Conservation (phyloP, 495 filamentous ascomycete genomes). For the Gamarada debralockiae region DNA sequence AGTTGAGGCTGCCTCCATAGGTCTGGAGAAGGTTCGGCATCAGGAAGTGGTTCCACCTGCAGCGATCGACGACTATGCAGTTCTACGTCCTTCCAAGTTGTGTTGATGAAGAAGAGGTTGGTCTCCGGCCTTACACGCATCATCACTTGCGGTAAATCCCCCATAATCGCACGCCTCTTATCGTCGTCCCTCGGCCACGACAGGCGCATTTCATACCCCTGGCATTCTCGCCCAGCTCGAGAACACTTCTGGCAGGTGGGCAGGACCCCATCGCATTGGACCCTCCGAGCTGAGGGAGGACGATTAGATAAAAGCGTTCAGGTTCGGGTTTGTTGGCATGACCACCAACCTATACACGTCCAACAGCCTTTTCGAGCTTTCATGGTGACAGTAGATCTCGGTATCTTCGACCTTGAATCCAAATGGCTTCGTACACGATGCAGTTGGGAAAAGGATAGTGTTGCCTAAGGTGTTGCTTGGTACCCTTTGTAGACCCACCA, state of each 20-base stretch:
- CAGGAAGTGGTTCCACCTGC: neutral
- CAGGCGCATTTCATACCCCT: slow-evolving; percentile 26
- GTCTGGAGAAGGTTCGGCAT: neutral
- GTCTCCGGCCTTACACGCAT: neutral
- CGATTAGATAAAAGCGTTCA: slow-evolving; percentile 8
- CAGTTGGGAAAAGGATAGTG: neutral
- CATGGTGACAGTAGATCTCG: slow-evolving; percentile 6
- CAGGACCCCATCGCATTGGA: slow-evolving; percentile 21
- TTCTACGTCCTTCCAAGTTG: slow-evolving; percentile 24
- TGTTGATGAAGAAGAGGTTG: slow-evolving; percentile 21
- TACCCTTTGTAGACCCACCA: slow-evolving; percentile 7
- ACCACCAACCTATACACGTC: slow-evolving; percentile 26
- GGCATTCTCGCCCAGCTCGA: slow-evolving; percentile 19
- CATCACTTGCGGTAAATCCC: slow-evolving; percentile 9
- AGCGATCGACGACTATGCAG: slow-evolving; percentile 18
- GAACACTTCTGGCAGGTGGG: slow-evolving; percentile 21
- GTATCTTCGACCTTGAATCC: slow-evolving; percentile 4
- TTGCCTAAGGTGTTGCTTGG: neutral
- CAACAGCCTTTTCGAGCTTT: slow-evolving; percentile 22
- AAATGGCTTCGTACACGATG: slow-evolving; percentile 3
- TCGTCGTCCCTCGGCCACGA: slow-evolving; percentile 30
- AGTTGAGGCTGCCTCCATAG: slow-evolving; percentile 10
- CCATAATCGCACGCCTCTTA: slow-evolving; percentile 23
- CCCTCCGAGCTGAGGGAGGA: slow-evolving; percentile 19
- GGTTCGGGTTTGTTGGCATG: slow-evolving; percentile 6